Percentiles rank a stretch among this genome's conserved stretches.
phyloP scores from a whole-genome alignment of 768 basidiomycete genomes.

The Termitomyces sp. region DNA sequence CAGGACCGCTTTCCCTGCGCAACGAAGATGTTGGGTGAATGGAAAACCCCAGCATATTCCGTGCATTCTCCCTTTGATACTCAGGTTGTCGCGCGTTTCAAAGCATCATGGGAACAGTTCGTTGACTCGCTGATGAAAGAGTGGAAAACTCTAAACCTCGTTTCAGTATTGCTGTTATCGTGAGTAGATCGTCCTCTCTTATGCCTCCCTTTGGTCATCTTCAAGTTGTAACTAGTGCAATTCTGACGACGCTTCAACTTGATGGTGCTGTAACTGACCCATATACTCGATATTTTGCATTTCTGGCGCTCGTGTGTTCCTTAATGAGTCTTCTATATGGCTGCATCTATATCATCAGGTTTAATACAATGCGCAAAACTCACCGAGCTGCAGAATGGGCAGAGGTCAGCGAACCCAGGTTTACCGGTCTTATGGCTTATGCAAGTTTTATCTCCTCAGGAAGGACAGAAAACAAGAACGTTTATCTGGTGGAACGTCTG shows the following conservation, averaged over 20 bases:
- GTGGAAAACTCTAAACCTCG: conserved; percentile 18
- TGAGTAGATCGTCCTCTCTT: conserved; percentile 2
- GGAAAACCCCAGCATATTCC: neutral
- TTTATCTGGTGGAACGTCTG: conserved; percentile 50
- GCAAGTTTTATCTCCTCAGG: conserved; percentile 26
- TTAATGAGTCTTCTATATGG: conserved; percentile 59
- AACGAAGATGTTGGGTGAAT: neutral
- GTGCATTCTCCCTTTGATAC: neutral
- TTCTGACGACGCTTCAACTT: conserved; percentile 17
- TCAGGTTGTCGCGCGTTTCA: conserved; percentile 32
- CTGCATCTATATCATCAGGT: conserved; percentile 54
- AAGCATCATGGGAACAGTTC: conserved; percentile 28
- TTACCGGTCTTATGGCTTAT: neutral
- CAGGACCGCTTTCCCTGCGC: neutral
- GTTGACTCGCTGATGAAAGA: conserved; percentile 17
- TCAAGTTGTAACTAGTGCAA: conserved; percentile 8
- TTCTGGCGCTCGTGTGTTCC: conserved; percentile 50
- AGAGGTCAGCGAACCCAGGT: conserved; percentile 29
- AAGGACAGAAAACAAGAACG: conserved; percentile 37
- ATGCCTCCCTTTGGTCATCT: neutral
- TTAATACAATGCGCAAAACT: conserved; percentile 59
- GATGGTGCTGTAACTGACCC: conserved; percentile 39
- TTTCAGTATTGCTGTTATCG: conserved; percentile 17
- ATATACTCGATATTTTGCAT: conserved; percentile 42
- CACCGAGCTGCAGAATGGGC: conserved; percentile 56